Evolutionary conservation across 805 yeast species (phyloP), one percentile per base, ranked within the genome.

Genomic region (Isabelozyma heimii): DNA sequence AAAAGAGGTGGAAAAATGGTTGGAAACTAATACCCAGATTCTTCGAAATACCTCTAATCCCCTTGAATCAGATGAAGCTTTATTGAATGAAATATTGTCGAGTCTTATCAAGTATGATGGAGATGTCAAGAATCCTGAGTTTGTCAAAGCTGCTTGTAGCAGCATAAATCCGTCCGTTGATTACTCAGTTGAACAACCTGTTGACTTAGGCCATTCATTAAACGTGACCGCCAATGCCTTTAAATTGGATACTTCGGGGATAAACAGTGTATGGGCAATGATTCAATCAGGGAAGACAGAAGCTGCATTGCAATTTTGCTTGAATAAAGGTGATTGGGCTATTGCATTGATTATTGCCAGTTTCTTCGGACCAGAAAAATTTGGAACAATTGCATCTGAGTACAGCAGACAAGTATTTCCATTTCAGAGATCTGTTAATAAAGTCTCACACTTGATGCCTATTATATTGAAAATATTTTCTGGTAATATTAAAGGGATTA

Each of bases 311-410:
- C 72, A 77, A 20, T 69, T 75, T 47, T 84, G 94, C 1, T 62
- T 91, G 15, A 72, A 77, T 1, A 79, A 81, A 46, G 79, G 82
- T 8, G 88, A 89, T 54, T 91, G 89, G 86, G 83, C 92, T 0
- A 73, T 91, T 64, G 87, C 97, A 0, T 66, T 92, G 47, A 62
- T 90, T 28, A 70, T 91, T 44, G 84, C 95, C 1, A 79, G 84
- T 51, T 64, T 89, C 14, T 69, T 82, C 26, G 86, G 94, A 2
- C 79, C 80, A 16, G 84, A 81, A 3, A 73, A 75, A 37, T 85
- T 87, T 80, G 66, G 80, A 5, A 67, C 69, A 33, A 78, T 85
- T 2, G 84, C 85, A 5, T 73, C 83, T 9, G 81, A 76, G 47
- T 88, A 82, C 61, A 77, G 76, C 55, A 43, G 80, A 69, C 52